A percentile compares a stretch with the other conserved stretches of the same genome.
phyloP scores from a whole-genome alignment of 2,329 filamentous ascomycete genomes.

The Paecilomyces sp. region DNA sequence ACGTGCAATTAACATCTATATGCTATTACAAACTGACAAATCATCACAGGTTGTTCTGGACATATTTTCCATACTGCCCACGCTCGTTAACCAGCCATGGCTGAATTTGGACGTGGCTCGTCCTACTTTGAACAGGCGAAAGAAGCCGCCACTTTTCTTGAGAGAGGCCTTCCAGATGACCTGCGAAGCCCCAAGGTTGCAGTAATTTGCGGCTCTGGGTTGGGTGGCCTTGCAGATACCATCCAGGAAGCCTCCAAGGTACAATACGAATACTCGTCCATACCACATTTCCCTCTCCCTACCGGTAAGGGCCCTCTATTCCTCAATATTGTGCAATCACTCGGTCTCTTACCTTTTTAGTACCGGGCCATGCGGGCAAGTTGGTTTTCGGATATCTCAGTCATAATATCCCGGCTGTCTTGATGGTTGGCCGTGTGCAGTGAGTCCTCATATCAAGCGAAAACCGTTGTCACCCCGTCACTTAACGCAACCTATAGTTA shows the following conservation, averaged over 20 bases:
- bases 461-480: background rate
- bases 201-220: conserved; percentile 58
- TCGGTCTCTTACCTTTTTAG: conserved; percentile 18
- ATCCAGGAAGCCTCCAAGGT: conserved; percentile 44
- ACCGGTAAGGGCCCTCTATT: conserved; percentile 41
- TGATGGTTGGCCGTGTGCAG: conserved; percentile 60
- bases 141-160: conserved; percentile 47
- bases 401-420: conserved; percentile 48
- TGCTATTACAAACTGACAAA: background rate
- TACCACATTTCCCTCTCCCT: conserved; percentile 55
- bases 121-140: conserved; percentile 21
- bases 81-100: background rate
- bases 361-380: conserved; percentile 57
- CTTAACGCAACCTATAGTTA: conserved; percentile 39
- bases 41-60: background rate
- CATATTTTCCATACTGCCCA: background rate
- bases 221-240: conserved; percentile 54
- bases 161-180: conserved; percentile 39
- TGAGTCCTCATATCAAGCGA: conserved; percentile 32
- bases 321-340: background rate
- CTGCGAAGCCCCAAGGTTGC: conserved; percentile 52
- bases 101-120: background rate
- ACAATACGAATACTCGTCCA: conserved; percentile 51
- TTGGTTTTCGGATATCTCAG: conserved; percentile 57
- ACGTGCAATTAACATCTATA: background rate